These are phyloP conservation scores for Diaporthe ilicicola DNA, from an alignment of 2,329 filamentous ascomycete species.

Conservation along the genomic window DNA sequence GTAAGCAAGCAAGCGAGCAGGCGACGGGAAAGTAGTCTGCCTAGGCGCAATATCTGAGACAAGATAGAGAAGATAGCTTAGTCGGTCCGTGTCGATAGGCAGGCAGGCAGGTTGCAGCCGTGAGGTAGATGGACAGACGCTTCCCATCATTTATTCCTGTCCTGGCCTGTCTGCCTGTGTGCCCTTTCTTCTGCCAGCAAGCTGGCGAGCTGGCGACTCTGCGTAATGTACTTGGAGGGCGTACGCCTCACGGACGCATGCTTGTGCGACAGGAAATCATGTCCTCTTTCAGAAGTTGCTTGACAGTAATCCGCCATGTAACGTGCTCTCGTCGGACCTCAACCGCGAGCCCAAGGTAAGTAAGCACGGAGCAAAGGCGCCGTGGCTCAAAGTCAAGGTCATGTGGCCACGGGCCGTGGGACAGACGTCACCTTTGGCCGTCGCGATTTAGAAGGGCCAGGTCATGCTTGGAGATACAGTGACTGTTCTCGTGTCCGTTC, in stretches of 20 bases:
- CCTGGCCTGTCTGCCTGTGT: not conserved
- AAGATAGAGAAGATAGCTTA: not conserved
- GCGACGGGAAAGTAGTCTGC: not conserved
- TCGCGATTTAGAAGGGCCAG: not conserved
- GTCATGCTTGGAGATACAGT: not conserved
- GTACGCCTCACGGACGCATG: not conserved
- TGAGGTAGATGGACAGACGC: not conserved
- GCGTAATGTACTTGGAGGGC: not conserved
- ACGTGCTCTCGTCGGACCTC: conserved; percentile 16
- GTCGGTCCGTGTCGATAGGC: conserved; percentile 1
- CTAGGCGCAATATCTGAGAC: conserved; percentile 12
- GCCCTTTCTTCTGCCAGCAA: not conserved
- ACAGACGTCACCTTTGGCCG: conserved; percentile 13
- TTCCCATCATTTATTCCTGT: not conserved
- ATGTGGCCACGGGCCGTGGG: conserved; percentile 15
- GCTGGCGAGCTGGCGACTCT: not conserved
- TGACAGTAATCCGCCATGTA: not conserved
- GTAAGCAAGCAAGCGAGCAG: not conserved
- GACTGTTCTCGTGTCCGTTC: conserved; percentile 1
- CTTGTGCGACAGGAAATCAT: conserved; percentile 14
- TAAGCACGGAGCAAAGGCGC: conserved; percentile 14
- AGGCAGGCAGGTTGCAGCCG: conserved; percentile 4
- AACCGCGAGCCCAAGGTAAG: not conserved
- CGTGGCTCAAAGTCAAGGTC: not conserved
- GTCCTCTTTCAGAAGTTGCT: not conserved